Percentiles rank a stretch among this genome's conserved stretches.
Evolutionary conservation across 345 rosid genomes (phyloP).

Genomic region (Salix brachista): DNA sequence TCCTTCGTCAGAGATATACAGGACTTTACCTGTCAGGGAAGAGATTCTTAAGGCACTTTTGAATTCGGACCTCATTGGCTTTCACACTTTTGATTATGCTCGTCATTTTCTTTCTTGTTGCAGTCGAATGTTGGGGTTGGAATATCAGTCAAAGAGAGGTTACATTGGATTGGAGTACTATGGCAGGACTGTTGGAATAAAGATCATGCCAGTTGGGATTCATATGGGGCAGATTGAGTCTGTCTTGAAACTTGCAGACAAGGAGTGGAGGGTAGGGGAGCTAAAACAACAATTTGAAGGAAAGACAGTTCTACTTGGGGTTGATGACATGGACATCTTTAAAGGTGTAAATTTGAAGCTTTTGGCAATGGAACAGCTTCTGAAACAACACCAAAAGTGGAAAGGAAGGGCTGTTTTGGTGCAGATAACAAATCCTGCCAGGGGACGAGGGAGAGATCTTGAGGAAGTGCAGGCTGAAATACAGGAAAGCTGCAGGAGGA

Average conservation of each 20-base stretch:
- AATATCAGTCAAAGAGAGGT: constrained; percentile 72
- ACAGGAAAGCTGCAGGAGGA: constrained; percentile 53
- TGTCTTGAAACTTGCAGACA: constrained; percentile 59
- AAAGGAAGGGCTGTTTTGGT: constrained; percentile 64
- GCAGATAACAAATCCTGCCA: constrained; percentile 68
- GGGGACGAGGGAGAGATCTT: constrained; percentile 65
- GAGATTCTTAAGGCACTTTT: constrained; percentile 67
- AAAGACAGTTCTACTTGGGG: constrained; percentile 64
- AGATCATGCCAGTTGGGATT: constrained; percentile 78
- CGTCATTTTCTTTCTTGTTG: constrained; percentile 80
- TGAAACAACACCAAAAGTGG: constrained; percentile 70
- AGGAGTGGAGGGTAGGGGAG: constrained; percentile 66
- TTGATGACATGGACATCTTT: constrained; percentile 81
- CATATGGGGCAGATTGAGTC: constrained; percentile 75
- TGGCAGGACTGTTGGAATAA: constrained; percentile 74
- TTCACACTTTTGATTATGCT: constrained; percentile 94
- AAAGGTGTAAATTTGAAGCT: constrained; percentile 71
- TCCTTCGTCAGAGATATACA: constrained; percentile 75
- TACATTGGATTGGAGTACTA: constrained; percentile 71
- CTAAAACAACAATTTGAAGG: constrained; percentile 70
- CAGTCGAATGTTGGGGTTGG: constrained; percentile 68
- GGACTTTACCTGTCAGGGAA: constrained; percentile 73
- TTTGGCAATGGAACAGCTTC: constrained; percentile 72
- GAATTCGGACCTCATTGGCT: constrained; percentile 70
- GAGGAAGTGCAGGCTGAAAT: constrained; percentile 64